Evolutionary conservation across 257 asterid genomes (phyloP).

Genomic region (Solanum infundibuliforme): DNA sequence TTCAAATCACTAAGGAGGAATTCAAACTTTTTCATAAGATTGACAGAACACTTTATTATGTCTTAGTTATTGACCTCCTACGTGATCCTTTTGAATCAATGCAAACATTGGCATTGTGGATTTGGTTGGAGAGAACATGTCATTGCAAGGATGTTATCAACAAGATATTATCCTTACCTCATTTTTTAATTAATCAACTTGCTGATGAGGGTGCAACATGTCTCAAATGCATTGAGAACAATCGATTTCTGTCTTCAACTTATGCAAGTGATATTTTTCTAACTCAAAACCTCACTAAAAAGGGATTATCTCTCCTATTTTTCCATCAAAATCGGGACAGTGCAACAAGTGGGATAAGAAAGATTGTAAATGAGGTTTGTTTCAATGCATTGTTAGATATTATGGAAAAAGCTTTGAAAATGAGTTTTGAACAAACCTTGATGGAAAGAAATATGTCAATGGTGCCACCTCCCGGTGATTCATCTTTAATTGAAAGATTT

Average conservation of each 20-base stretch:
- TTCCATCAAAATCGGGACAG: conserved; percentile 14
- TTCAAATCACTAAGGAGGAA: conserved; percentile 16
- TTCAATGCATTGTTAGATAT: conserved; percentile 34
- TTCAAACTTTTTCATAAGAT: conserved; percentile 24
- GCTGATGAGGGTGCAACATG: conserved; percentile 52
- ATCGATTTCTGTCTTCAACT: not conserved
- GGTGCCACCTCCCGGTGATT: not conserved
- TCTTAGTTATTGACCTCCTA: conserved; percentile 40
- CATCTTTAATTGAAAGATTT: not conserved
- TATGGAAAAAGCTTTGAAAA: conserved; percentile 18
- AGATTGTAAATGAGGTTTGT: conserved; percentile 13
- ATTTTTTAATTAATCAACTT: conserved; percentile 14
- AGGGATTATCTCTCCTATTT: conserved; percentile 17
- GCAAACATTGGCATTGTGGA: conserved; percentile 44
- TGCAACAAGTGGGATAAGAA: conserved; percentile 6
- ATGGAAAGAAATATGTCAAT: not conserved
- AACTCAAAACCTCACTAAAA: conserved; percentile 17
- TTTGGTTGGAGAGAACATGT: conserved; percentile 39
- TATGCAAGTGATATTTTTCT: conserved; percentile 24
- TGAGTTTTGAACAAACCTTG: not conserved
- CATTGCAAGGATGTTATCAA: conserved; percentile 5
- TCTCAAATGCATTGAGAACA: conserved; percentile 21
- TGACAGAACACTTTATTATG: conserved; percentile 34
- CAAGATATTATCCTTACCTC: conserved; percentile 24
- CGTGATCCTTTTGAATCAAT: conserved; percentile 41